Conservation (phyloP, 2,329 filamentous ascomycete genomes). For the Ascochyta viciae-villosae region DNA sequence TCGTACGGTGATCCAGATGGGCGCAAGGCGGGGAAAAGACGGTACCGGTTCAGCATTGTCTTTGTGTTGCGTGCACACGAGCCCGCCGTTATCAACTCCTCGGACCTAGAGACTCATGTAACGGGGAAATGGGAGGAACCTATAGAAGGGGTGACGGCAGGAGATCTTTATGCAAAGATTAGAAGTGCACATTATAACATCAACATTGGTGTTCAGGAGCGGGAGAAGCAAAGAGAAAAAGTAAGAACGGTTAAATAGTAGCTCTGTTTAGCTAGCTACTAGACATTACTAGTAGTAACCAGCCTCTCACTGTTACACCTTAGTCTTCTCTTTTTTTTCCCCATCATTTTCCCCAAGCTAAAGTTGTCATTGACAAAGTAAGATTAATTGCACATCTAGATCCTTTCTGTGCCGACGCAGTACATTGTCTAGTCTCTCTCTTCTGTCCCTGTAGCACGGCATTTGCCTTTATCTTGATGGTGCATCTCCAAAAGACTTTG, state of each 20-base stretch:
- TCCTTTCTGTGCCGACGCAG: too few species aligned
- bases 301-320: too few species aligned
- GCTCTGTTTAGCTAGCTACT: too few species aligned
- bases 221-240: conserved; percentile 40
- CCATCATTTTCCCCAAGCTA: too few species aligned
- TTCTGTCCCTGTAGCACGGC: background rate
- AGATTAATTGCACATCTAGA: too few species aligned
- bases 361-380: too few species aligned
- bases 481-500: conserved; percentile 7
- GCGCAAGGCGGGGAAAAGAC: conserved; percentile 1
- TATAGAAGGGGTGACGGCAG: conserved; percentile 39
- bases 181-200: conserved; percentile 46
- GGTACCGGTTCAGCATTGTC: conserved; percentile 46
- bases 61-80: conserved; percentile 48
- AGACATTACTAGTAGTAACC: too few species aligned
- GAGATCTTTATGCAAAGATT: conserved; percentile 41
- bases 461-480: background rate
- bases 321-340: too few species aligned
- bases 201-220: conserved; percentile 42
- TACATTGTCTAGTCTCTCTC: too few species aligned
- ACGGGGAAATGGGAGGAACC: conserved; percentile 38
- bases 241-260: background rate
- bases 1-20: conserved; percentile 33
- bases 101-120: conserved; percentile 35
- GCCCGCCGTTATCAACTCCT: conserved; percentile 33